Conservation (phyloP, 2,329 filamentous ascomycete species). For the Microdochium nivale region DNA sequence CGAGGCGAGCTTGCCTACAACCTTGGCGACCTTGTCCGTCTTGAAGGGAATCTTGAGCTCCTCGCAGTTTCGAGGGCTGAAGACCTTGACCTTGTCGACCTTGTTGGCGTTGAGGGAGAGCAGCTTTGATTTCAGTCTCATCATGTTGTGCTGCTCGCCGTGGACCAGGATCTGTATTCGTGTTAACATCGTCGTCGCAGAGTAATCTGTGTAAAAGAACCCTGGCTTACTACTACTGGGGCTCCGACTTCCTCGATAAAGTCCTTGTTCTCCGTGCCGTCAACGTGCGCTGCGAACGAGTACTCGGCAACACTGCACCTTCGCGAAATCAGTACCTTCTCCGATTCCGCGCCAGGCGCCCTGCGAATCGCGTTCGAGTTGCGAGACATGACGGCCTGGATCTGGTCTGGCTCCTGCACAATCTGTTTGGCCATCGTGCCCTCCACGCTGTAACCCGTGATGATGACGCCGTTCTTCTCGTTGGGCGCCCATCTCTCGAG, state of each 20-base stretch:
- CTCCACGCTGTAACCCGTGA: slow-evolving; percentile 97
- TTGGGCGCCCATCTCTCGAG: slow-evolving; percentile 94
- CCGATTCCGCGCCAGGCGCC: slow-evolving; percentile 59
- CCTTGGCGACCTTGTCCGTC: slow-evolving; percentile 89
- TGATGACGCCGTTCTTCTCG: slow-evolving; percentile 95
- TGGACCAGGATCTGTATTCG: slow-evolving; percentile 76
- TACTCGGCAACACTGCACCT: slow-evolving; percentile 90
- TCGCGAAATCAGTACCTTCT: slow-evolving; percentile 84
- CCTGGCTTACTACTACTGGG: slow-evolving; percentile 85
- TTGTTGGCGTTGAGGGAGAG: slow-evolving; percentile 85
- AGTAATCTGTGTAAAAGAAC: too few species aligned
- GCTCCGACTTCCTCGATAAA: slow-evolving; percentile 94
- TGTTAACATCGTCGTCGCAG: slow-evolving; percentile 12
- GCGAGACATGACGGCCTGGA: slow-evolving; percentile 85
- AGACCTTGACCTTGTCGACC: slow-evolving; percentile 78
- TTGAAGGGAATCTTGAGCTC: slow-evolving; percentile 93
- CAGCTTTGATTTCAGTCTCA: slow-evolving; percentile 88
- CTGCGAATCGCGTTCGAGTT: slow-evolving; percentile 55
- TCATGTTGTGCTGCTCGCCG: slow-evolving; percentile 97
- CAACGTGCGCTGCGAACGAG: slow-evolving; percentile 93
- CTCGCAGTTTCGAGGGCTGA: slow-evolving; percentile 88
- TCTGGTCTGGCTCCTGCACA: slow-evolving; percentile 89
- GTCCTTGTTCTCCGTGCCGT: slow-evolving; percentile 89
- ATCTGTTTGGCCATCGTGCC: slow-evolving; percentile 97
- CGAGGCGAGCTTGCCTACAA: slow-evolving; percentile 86